A percentile compares a stretch with the other conserved stretches of the same genome.
phyloP scores from a whole-genome alignment of 352 stramenopile species.

The Globisporangium paddicum region DNA sequence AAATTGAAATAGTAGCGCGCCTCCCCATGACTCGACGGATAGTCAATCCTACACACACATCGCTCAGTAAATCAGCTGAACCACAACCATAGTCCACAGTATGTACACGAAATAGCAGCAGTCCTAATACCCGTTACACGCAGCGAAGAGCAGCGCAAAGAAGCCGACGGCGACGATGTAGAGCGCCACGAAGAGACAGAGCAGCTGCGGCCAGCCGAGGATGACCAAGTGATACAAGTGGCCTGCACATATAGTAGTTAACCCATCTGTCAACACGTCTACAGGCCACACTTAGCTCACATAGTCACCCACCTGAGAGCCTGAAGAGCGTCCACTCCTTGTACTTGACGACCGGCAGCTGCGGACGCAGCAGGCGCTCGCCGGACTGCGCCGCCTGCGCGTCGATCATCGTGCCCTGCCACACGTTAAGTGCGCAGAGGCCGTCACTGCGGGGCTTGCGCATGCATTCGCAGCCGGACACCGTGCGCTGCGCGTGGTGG shows the following conservation, averaged over 20 bases:
- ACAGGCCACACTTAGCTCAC: no score
- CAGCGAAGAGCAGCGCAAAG: conserved; percentile 42
- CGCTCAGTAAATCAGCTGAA: no score
- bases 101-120: not conserved
- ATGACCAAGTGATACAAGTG: conserved; percentile 50
- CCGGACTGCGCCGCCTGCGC: conserved; percentile 10
- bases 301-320: conserved; percentile 22
- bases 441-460: conserved; percentile 20
- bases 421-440: conserved; percentile 48
- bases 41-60: not conserved
- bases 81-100: no score
- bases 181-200: conserved; percentile 39
- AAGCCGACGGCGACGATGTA: conserved; percentile 41
- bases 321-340: conserved; percentile 32
- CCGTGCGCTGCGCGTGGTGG: not conserved
- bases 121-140: conserved; percentile 36
- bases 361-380: conserved; percentile 29
- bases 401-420: conserved; percentile 52
- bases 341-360: conserved; percentile 43
- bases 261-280: no score
- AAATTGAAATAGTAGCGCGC: conserved; percentile 54
- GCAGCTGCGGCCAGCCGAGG: conserved; percentile 34
- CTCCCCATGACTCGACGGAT: conserved; percentile 9
- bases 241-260: conserved; percentile 17
- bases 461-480: conserved; percentile 26